Conservation (phyloP, 331 rosid species). For the Malus hybrid region DNA sequence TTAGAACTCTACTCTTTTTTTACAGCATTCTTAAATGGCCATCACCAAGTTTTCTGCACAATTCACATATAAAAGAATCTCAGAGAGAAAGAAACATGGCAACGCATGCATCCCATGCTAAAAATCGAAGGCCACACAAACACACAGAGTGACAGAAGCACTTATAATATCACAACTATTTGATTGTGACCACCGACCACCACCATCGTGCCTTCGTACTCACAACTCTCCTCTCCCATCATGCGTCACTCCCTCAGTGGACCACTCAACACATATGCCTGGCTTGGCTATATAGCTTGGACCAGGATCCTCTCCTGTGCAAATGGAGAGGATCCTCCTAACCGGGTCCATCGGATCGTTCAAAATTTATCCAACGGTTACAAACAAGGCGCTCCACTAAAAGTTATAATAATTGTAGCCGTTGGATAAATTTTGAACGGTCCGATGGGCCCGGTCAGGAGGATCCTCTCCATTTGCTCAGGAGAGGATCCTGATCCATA, state of each 20-base stretch:
- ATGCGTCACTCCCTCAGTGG: background rate
- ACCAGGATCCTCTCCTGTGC: no score
- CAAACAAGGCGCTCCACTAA: no score
- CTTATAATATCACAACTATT: background rate
- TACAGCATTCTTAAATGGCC: background rate
- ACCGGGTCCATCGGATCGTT: no score
- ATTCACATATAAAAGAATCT: background rate
- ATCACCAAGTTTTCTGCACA: background rate
- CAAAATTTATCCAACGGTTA: no score
- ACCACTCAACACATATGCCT: constrained; percentile 8
- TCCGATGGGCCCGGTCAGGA: no score
- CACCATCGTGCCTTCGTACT: constrained; percentile 24
- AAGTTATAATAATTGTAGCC: no score
- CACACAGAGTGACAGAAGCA: background rate
- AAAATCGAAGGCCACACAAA: background rate
- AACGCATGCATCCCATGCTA: background rate
- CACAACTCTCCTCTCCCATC: constrained; percentile 22
- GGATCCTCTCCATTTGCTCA: no score
- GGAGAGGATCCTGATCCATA: no score
- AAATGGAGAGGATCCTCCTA: no score
- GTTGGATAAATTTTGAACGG: no score
- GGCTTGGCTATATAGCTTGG: background rate
- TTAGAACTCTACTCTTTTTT: background rate
- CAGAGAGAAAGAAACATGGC: background rate
- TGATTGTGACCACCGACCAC: constrained; percentile 34